Base-by-base conservation (phyloP, 2,329 filamentous ascomycete species). In the Colletotrichum destructivum region DNA sequence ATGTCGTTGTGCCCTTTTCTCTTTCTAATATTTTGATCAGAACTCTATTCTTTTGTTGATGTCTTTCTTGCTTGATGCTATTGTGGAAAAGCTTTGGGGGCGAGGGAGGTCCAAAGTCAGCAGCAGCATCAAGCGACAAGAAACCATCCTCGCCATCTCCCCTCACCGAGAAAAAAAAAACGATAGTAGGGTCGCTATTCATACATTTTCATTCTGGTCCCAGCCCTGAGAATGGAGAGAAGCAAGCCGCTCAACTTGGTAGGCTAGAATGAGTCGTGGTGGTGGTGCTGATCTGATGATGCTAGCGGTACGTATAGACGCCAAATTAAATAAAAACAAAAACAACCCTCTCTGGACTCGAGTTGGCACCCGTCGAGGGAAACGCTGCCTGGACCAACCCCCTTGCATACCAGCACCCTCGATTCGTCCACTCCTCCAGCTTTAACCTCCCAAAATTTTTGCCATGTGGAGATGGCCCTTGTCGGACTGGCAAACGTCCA, bases 351-450 rank as follows among this genome's bases (percentile, higher is more conserved):
- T 44, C 35, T 35, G 31, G 31, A 9, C 68, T 57, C 16, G 56
- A 68, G 49, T 52, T 62, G 44, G 57, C 57, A 51, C 54, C 38
- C 61, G 59, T 66, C 54, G 65, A 60, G n/a, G 52, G 40, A 59
- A 71, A 63, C 65, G 69, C 63, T 69, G 59, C 69, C 63, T 61
- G 21, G 52, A 42, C 57, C 59, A 60, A 49, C 59, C 69, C 67
- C 69, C 69, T 71, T 71, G 65, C 69, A 71, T 71, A 18, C 60
- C 59, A 59, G 51, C 47, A 54, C 44, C 57, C 65, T 59, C 69
- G 26, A 59, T 69, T 46, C 40, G 54, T 47, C 59, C 59, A 71
- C 65, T 59, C 65, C 59, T 63, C 65, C 54, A 64, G 65, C 59
- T 63, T 49, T 38, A 18, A 63, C 26, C 23, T 64, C 47, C 61